Percentiles rank a stretch among this genome's conserved stretches.
Evolutionary conservation across 1,284 basidiomycete genomes (phyloP).

Genomic region (Trametes sp.): DNA sequence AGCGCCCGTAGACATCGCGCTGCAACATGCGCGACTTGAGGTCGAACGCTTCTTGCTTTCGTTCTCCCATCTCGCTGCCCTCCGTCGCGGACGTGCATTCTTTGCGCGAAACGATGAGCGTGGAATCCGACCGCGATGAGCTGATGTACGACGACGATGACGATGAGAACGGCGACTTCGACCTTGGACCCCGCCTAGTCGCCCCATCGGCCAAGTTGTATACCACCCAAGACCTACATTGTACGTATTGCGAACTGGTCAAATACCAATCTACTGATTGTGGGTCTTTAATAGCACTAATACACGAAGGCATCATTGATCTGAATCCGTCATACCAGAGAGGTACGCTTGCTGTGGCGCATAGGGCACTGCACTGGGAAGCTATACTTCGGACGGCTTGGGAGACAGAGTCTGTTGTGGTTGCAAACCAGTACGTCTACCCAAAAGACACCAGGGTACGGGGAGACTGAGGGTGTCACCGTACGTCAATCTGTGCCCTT

Average conservation of each 20-base stretch:
- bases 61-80: not conserved
- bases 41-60: conserved; percentile 4
- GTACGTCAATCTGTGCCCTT: no score
- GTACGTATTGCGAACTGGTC: conserved; percentile 46
- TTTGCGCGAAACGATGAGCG: conserved; percentile 2
- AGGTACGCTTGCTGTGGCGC: conserved; percentile 47
- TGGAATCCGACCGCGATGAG: conserved; percentile 54
- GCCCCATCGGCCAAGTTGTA: conserved; percentile 47
- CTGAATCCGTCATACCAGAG: conserved; percentile 73
- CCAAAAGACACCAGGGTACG: no score
- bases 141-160: conserved; percentile 52
- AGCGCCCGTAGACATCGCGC: conserved; percentile 2
- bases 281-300: conserved; percentile 50
- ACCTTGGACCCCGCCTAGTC: conserved; percentile 52
- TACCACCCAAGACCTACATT: conserved; percentile 59
- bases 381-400: no score
- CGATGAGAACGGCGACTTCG: conserved; percentile 54
- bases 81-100: not conserved
- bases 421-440: no score
- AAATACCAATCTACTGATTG: not conserved
- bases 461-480: no score
- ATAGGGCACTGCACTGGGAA: no score
- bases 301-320: conserved; percentile 72
- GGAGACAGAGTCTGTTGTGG: no score
- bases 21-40: not conserved